Base-by-base conservation (phyloP, 2,329 filamentous ascomycete species). In the Didymosphaeria variabile region DNA sequence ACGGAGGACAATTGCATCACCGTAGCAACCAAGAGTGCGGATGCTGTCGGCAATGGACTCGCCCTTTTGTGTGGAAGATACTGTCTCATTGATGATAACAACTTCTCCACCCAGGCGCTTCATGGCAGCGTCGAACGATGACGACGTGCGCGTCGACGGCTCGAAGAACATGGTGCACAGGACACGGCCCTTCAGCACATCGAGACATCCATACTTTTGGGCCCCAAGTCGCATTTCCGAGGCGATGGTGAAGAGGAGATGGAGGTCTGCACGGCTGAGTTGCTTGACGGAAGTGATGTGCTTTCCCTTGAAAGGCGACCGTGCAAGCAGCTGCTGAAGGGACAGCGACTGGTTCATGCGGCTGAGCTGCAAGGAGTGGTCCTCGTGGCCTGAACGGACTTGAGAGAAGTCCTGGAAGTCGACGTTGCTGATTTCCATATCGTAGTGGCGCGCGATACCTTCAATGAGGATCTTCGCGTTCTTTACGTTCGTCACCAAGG, bases 71-170 rank as follows among this genome's bases (percentile, higher is more conserved):
- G 94, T 94, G 15, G 92, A 97, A 2, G 94, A 97, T 69, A 92
- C 88, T 6, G 89, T 87, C 2, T 94, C 96, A 44, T 93, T 85
- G 74, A 98, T 90, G 55, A 90, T 85, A 57, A 99, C 86, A 3
- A 91, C 94, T 52, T 93, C 88, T 51, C 95, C 95, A 69, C 95
- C 95, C 5, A 99, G 90, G 55, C 96, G 91, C 84, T 99, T 96
- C 95, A 99, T 99, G 45, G 95, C 95, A 59, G 94, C 92, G 76
- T 99, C 95, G 72, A 99, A 99, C 3, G 95, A 99, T 40, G 92
- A 89, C 13, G 94, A 97, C 5, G 95, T 99, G 57, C 95, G 88
- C 2, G 95, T 99, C 0, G 94, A 98, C 1, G 95, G 95, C 84
- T 99, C 95, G 80, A 94, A 99, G 86, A 99, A 99, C 83, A 99